Evolutionary conservation across 257 asterid species (phyloP).

Genomic region (Solanum virginianum): DNA sequence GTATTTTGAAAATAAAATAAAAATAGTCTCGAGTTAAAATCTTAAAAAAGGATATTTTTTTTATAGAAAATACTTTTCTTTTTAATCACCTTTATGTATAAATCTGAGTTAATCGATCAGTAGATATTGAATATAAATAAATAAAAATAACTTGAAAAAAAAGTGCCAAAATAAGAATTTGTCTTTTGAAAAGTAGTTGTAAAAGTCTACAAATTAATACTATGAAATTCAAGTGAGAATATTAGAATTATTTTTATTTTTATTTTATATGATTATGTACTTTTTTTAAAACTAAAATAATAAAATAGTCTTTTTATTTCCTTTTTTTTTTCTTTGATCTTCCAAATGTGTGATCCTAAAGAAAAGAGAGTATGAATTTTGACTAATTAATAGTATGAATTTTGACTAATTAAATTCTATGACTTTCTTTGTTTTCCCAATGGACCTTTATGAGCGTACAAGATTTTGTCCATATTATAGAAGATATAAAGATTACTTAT

Average conservation of each 20-base stretch:
- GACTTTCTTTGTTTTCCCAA: not conserved
- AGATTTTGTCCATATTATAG: not conserved
- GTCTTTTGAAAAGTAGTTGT: not conserved
- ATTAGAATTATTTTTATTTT: constrained; percentile 2
- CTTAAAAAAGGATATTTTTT: not conserved
- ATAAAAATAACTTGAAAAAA: not conserved
- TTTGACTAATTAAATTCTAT: not conserved
- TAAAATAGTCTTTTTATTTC: not conserved
- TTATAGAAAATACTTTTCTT: not conserved
- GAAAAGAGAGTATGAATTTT: not conserved
- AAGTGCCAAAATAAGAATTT: constrained; percentile 7
- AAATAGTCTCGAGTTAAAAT: not conserved
- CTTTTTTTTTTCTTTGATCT: not conserved
- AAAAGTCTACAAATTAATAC: constrained; percentile 32
- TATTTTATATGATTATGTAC: not conserved
- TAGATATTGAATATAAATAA: too few species aligned
- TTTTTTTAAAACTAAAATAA: not conserved
- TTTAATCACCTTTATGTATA: not conserved
- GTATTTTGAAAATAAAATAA: too few species aligned
- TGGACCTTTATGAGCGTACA: not conserved
- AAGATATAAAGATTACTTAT: not conserved
- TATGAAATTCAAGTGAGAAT: constrained; percentile 49
- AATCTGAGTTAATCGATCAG: not conserved
- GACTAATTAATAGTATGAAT: not conserved
- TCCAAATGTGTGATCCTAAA: not conserved